These are phyloP conservation scores for Aspergillus eucalypticola DNA, from an alignment of 2,329 filamentous ascomycete species.

Conservation along the genomic window DNA sequence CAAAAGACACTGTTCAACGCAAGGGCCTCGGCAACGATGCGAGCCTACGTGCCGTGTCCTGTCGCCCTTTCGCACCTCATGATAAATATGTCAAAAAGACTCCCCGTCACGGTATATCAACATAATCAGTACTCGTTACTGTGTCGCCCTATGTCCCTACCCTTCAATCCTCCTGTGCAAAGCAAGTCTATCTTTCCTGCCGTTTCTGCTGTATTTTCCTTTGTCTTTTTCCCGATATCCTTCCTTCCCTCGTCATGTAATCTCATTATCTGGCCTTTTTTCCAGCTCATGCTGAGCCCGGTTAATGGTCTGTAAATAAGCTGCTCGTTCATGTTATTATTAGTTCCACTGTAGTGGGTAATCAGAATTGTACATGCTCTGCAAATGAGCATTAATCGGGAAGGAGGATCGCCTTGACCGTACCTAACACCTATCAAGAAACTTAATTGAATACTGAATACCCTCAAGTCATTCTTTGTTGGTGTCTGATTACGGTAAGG, in stretches of 20 bases:
- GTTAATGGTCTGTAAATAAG: conserved; percentile 21
- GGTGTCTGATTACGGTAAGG: too few relatives aligned
- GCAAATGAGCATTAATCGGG: background rate
- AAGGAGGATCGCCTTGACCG: background rate
- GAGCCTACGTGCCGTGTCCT: background rate
- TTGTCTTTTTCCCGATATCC: conserved; percentile 17
- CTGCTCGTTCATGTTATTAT: conserved; percentile 3
- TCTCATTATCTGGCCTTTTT: conserved; percentile 4
- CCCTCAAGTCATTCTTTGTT: too few relatives aligned
- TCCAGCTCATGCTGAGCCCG: conserved; percentile 8
- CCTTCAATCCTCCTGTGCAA: background rate
- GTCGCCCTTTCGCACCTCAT: background rate
- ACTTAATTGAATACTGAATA: background rate
- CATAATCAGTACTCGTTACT: background rate
- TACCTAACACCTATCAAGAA: background rate
- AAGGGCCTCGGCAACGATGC: background rate
- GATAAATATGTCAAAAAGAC: background rate
- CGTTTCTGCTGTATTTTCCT: background rate
- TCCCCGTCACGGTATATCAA: background rate
- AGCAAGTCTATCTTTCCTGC: conserved; percentile 5
- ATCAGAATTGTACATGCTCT: background rate
- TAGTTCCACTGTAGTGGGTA: background rate
- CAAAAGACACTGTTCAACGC: background rate
- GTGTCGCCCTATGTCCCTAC: background rate
- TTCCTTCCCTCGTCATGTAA: conserved; percentile 13